Conservation (phyloP, 2,329 filamentous ascomycete species). For the Dryadomyces quercus-mongolicae region DNA sequence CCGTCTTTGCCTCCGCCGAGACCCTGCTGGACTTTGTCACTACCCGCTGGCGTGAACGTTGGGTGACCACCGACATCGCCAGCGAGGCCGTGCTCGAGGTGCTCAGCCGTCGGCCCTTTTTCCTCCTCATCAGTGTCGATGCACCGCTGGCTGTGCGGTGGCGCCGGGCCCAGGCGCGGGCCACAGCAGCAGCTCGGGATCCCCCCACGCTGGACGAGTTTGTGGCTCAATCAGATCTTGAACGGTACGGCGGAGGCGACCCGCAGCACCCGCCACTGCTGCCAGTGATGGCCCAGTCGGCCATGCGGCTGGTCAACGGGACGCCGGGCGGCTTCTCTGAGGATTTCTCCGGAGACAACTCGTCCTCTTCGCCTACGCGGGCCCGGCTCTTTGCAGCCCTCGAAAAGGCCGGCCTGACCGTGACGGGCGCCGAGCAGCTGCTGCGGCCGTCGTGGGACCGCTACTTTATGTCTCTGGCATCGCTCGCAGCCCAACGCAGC, state of each 20-base stretch:
- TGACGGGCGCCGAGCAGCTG: constrained; percentile 46
- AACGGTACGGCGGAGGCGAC: constrained; percentile 54
- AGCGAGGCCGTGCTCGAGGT: constrained; percentile 61
- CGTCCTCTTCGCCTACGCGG: background rate
- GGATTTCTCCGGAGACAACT: background rate
- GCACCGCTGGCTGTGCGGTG: constrained; percentile 77
- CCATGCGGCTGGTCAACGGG: constrained; percentile 75
- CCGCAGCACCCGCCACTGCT: constrained; percentile 44
- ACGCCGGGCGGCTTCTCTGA: background rate
- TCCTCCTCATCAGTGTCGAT: constrained; percentile 84
- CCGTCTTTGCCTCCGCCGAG: constrained; percentile 46
- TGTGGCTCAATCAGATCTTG: constrained; percentile 49
- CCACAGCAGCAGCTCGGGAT: background rate
- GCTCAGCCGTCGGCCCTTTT: constrained; percentile 74
- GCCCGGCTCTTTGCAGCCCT: constrained; percentile 57
- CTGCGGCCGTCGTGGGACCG: constrained; percentile 88
- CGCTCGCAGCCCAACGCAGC: constrained; percentile 74
- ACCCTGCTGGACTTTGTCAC: constrained; percentile 72
- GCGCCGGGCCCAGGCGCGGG: constrained; percentile 51
- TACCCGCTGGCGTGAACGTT: constrained; percentile 67
- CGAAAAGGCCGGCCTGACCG: constrained; percentile 60
- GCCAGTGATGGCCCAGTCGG: constrained; percentile 67
- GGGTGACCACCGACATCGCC: constrained; percentile 76
- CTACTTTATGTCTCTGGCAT: constrained; percentile 97
- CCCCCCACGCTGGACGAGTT: constrained; percentile 36